phyloP scores from a whole-genome alignment of 441 rosid genomes.

The Pelargonium australe region DNA sequence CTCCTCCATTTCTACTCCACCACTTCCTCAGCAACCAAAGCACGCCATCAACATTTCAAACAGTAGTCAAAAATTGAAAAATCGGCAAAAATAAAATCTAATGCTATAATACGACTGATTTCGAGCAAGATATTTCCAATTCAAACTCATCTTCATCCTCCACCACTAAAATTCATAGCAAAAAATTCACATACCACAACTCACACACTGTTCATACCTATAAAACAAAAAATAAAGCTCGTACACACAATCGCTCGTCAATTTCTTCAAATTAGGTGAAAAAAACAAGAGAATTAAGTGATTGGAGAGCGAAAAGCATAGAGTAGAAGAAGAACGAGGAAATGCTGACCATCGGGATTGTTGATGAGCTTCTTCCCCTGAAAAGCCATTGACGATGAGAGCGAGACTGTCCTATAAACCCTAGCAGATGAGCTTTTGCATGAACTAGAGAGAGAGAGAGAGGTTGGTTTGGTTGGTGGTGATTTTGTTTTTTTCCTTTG shows the following conservation, averaged over 20 bases:
- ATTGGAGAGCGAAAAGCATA: conserved; percentile 3
- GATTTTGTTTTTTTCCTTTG: neutral
- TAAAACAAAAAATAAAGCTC: neutral
- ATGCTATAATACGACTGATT: neutral
- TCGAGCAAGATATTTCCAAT: conserved; percentile 1
- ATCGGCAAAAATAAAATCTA: neutral
- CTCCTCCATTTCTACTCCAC: too few relatives aligned
- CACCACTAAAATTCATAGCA: neutral
- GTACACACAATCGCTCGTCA: neutral
- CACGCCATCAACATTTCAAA: too few relatives aligned
- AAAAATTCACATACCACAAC: neutral
- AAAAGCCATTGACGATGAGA: conserved; percentile 44
- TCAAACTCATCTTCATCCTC: neutral
- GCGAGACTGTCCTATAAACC: conserved; percentile 8
- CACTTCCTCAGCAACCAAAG: too few relatives aligned
- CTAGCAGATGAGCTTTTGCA: conserved; percentile 15
- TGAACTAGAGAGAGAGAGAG: conserved; percentile 5
- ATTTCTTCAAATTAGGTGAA: neutral
- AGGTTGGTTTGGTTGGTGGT: conserved; percentile 5
- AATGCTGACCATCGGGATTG: conserved; percentile 65
- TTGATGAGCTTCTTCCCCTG: conserved; percentile 90
- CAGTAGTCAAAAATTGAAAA: too few relatives aligned
- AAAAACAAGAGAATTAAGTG: neutral
- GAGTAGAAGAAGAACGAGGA: conserved; percentile 18
- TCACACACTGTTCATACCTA: neutral